Evolutionary conservation across 2,329 filamentous ascomycete genomes (phyloP).

Genomic region (Cercospora brassicicola): DNA sequence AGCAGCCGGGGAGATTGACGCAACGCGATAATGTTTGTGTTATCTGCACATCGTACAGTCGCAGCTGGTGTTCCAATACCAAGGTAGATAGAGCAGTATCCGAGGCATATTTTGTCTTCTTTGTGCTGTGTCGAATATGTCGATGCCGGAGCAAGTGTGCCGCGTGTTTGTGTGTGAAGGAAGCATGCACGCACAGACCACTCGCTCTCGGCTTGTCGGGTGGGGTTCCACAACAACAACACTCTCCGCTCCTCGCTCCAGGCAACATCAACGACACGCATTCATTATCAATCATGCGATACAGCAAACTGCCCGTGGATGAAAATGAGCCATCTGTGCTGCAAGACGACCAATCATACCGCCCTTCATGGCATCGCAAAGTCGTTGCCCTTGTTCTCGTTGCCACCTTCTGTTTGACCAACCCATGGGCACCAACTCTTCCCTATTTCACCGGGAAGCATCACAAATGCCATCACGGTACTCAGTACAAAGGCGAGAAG

Average conservation of each 20-base stretch:
- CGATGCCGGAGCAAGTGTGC: not conserved
- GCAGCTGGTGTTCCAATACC: not conserved
- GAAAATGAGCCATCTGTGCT: not conserved
- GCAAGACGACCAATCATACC: not conserved
- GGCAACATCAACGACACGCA: not conserved
- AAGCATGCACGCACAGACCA: not conserved
- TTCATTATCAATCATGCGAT: not conserved
- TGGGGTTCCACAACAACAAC: not conserved
- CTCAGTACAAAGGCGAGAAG: constrained; percentile 23
- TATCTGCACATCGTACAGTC: not conserved
- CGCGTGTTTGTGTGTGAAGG: not conserved
- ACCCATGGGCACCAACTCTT: constrained; percentile 2
- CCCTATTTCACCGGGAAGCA: not conserved
- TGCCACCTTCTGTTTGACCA: constrained; percentile 1
- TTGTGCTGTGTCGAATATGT: not conserved
- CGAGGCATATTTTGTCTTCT: not conserved
- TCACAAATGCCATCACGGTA: not conserved
- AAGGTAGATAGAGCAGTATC: not conserved
- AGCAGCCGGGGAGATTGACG: not conserved
- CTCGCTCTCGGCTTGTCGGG: not conserved
- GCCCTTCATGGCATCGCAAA: constrained; percentile 1
- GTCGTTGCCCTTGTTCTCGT: not conserved
- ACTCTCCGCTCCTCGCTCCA: not conserved
- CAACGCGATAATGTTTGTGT: not conserved
- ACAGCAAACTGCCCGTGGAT: not conserved